Evolutionary conservation across 371 early-diverging fungal species (phyloP).

Genomic region (Funneliformis caledonium): DNA sequence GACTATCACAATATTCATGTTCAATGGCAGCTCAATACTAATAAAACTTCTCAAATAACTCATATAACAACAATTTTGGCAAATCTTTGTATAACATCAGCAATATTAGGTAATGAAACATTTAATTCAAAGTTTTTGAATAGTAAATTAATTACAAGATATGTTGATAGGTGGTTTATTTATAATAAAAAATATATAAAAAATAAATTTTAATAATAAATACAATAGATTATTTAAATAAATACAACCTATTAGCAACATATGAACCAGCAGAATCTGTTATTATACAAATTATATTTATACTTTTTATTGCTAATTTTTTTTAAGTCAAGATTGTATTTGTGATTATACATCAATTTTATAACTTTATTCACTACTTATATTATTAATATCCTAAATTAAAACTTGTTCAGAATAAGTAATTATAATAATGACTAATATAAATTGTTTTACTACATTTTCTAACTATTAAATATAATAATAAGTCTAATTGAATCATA

Average conservation of each 20-base stretch:
- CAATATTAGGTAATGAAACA: no score
- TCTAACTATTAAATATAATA: slow-evolving; percentile 13
- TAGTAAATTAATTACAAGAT: no score
- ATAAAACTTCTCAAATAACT: no score
- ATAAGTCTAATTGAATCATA: background rate
- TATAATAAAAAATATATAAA: background rate
- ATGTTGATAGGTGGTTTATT: no score
- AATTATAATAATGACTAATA: background rate
- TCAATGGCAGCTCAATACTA: no score
- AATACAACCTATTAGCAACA: background rate
- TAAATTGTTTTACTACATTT: slow-evolving; percentile 1
- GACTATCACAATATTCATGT: no score
- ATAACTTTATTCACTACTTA: background rate
- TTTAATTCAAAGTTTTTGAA: no score
- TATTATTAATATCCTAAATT: background rate
- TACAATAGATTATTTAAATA: background rate
- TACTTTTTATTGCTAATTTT: background rate
- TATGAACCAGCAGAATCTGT: background rate
- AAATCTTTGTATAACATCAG: no score
- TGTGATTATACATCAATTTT: no score
- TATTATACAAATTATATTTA: background rate
- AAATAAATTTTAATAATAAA: background rate
- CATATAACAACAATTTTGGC: no score
- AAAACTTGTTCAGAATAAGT: background rate
- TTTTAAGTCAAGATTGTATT: background rate